These are phyloP conservation scores for Blastobotrys apis DNA, from an alignment of 1,139 yeast species.

Conservation along the genomic window DNA sequence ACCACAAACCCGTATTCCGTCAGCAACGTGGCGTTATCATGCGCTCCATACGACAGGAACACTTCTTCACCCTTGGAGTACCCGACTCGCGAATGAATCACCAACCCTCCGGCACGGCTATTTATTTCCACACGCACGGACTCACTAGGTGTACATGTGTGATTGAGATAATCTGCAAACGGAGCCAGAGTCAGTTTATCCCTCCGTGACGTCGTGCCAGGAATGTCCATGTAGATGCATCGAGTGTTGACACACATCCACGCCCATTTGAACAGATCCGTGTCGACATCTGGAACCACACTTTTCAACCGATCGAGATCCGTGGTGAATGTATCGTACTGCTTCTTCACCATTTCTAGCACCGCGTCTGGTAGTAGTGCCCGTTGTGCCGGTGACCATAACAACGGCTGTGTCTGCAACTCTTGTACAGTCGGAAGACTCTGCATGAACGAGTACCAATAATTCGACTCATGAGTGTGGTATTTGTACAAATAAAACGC, in stretches of 20 bases:
- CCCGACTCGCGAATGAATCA: slow-evolving; percentile 40
- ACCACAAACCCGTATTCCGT: slow-evolving; percentile 84
- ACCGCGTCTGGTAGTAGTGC: slow-evolving; percentile 28
- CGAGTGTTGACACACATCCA: slow-evolving; percentile 92
- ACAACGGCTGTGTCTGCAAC: slow-evolving; percentile 35
- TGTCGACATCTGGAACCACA: slow-evolving; percentile 14
- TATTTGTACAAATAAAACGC: slow-evolving; percentile 25
- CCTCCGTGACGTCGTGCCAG: slow-evolving; percentile 41
- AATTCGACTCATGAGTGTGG: slow-evolving; percentile 16
- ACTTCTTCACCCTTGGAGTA: slow-evolving; percentile 52
- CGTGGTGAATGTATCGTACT: slow-evolving; percentile 30
- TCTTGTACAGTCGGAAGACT: slow-evolving; percentile 27
- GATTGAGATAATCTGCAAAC: slow-evolving; percentile 83
- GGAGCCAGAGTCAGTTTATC: slow-evolving; percentile 92
- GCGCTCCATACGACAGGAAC: slow-evolving; percentile 79
- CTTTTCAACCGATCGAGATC: slow-evolving; percentile 27
- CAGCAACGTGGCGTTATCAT: slow-evolving; percentile 71
- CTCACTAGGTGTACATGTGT: slow-evolving; percentile 45
- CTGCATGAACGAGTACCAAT: slow-evolving; percentile 26
- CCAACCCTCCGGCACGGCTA: slow-evolving; percentile 37
- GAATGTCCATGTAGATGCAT: slow-evolving; percentile 74
- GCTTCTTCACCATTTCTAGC: slow-evolving; percentile 23
- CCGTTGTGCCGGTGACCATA: slow-evolving; percentile 31
- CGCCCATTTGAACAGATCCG: slow-evolving; percentile 50
- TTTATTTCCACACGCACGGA: slow-evolving; percentile 48